These are phyloP conservation scores for Cercospora sp. DNA, from an alignment of 2,329 filamentous ascomycete genomes.

Conservation along the genomic window DNA sequence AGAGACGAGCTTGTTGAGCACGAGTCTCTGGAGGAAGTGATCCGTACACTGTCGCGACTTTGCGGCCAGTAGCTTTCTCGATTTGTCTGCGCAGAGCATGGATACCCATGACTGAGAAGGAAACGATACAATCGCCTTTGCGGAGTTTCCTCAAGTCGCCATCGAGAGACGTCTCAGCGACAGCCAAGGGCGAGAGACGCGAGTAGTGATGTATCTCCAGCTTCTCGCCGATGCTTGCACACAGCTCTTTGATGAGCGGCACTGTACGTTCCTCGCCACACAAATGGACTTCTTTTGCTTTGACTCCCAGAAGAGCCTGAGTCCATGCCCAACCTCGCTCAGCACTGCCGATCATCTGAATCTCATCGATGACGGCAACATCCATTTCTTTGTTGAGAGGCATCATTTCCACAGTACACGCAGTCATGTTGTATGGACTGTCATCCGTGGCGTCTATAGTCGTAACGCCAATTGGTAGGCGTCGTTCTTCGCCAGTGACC, in stretches of 20 bases:
- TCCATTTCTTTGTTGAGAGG: constrained; percentile 64
- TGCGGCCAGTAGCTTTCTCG: constrained; percentile 70
- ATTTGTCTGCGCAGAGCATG: constrained; percentile 78
- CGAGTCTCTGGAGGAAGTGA: constrained; percentile 88
- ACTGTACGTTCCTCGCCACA: constrained; percentile 87
- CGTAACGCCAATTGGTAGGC: constrained; percentile 52
- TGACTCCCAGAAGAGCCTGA: constrained; percentile 79
- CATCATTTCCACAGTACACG: constrained; percentile 94
- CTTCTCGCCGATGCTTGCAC: constrained; percentile 76
- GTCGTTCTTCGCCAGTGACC: constrained; percentile 87
- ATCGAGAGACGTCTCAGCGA: constrained; percentile 63
- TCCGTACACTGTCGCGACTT: constrained; percentile 92
- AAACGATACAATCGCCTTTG: constrained; percentile 88
- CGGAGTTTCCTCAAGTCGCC: constrained; percentile 66
- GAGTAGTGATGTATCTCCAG: constrained; percentile 80
- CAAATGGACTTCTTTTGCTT: constrained; percentile 85
- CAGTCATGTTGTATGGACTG: constrained; percentile 59
- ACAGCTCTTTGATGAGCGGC: constrained; percentile 73
- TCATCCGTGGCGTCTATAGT: constrained; percentile 48
- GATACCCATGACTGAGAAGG: constrained; percentile 79
- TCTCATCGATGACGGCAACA: constrained; percentile 95
- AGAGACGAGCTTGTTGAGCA: constrained; percentile 84
- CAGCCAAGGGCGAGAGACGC: constrained; percentile 73
- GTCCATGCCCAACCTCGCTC: constrained; percentile 95
- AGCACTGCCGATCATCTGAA: constrained; percentile 86